Evolutionary conservation across 2,329 filamentous ascomycete genomes (phyloP), one percentile per base, ranked within the genome.

Genomic region (Penicillium hordei): DNA sequence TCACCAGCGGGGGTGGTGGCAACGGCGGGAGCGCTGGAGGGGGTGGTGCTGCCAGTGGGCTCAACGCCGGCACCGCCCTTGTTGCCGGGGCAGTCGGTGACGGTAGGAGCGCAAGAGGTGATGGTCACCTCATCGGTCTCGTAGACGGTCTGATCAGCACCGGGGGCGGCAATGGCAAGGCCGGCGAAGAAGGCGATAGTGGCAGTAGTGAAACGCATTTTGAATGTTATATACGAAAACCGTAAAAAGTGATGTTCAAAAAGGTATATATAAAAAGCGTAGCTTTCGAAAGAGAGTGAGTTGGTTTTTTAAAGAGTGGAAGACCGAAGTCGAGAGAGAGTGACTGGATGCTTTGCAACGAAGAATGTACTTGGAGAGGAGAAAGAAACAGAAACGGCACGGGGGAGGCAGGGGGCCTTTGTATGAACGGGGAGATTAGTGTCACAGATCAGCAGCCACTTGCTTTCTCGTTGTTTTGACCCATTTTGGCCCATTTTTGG

Each of bases 61-160:
- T 58, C 59, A 38, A 48, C 60, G n/a, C 55, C 53, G 48, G 58
- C 48, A 49, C 57, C 55, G 46, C 21, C 36, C n/a, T 19, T 9
- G 29, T 45, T 45, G 60, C 67, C 73, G 45, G 75, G 74, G 75
- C 87, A 89, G 84, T 88, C 70, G 73, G 83, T 82, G 70, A 88
- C 84, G 60, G 80, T 79, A 49, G 84, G 77, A 58, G 75, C 80
- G 80, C 84, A 87, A 52, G 82, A 84, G 74, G 83, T 87, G 81
- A 87, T 78, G 76, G 85, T 87, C 66, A 83, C 77, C 71, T 81
- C 78, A 71, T 85, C 79, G 64, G 82, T 85, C 70, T 77, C 75
- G 81, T 83, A 85, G 76, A 86, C 76, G 69, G 83, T 80, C 65
- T 71, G 55, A 59, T 72, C 65, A 58, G 67, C 70, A 59, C 68